These are phyloP conservation scores for Dorcoceras hygrometricum DNA, from an alignment of 257 asterid species.

Conservation along the genomic window DNA sequence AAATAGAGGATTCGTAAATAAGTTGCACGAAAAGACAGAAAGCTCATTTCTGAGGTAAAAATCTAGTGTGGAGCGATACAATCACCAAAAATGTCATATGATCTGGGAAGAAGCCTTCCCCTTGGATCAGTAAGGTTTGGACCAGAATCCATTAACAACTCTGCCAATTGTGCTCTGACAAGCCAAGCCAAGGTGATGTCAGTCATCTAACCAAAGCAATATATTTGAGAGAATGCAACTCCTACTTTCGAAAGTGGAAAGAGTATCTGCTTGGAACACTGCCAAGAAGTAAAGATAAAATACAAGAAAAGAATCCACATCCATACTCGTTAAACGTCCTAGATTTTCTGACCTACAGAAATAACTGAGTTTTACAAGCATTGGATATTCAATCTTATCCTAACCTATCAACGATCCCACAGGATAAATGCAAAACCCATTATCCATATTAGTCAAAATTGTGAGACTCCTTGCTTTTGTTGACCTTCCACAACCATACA, in stretches of 20 bases:
- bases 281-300: not conserved
- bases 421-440: constrained; percentile 10
- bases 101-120: constrained; percentile 86
- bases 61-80: constrained; percentile 10
- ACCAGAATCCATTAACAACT: constrained; percentile 72
- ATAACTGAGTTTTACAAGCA: not conserved
- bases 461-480: not conserved
- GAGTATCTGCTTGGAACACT: constrained; percentile 2
- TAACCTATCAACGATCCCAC: not conserved
- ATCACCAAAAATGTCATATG: constrained; percentile 82
- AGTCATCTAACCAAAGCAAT: constrained; percentile 19
- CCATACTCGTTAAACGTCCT: not conserved
- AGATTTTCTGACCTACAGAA: not conserved
- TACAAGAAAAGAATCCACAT: not conserved
- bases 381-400: not conserved
- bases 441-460: not conserved
- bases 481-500: constrained; percentile 6
- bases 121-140: constrained; percentile 76
- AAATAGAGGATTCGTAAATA: constrained; percentile 12
- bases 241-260: constrained; percentile 10
- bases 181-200: constrained; percentile 22
- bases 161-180: constrained; percentile 67
- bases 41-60: not conserved
- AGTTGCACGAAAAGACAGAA: constrained; percentile 5
- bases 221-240: constrained; percentile 10